Conservation (phyloP, 2,329 filamentous ascomycete species). For the Drechslerella stenobrocha region DNA sequence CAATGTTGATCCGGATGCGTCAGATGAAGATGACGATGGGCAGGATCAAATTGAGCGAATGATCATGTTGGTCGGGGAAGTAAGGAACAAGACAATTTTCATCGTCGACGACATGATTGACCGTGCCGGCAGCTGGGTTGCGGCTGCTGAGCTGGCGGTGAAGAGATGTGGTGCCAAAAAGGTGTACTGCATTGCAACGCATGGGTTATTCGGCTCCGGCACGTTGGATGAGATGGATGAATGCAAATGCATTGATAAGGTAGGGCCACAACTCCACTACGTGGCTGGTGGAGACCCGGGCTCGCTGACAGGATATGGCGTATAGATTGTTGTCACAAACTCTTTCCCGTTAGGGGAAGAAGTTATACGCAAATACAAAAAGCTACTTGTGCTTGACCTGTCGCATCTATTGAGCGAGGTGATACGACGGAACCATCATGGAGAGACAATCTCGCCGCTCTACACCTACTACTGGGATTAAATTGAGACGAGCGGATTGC, state of each 20-base stretch:
- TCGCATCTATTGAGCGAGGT: slow-evolving; percentile 86
- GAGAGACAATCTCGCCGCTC: slow-evolving; percentile 62
- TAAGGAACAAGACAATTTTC: slow-evolving; percentile 82
- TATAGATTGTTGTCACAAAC: slow-evolving; percentile 84
- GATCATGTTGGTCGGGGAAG: slow-evolving; percentile 96
- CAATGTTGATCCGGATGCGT: slow-evolving; percentile 79
- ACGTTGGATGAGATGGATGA: slow-evolving; percentile 85
- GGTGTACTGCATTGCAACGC: slow-evolving; percentile 96
- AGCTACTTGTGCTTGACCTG: slow-evolving; percentile 86
- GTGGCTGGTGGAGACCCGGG: neutral
- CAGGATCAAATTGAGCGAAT: slow-evolving; percentile 84
- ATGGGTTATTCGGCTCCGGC: slow-evolving; percentile 89
- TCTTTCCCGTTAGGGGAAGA: slow-evolving; percentile 87
- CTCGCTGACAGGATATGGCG: neutral
- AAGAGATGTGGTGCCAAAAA: slow-evolving; percentile 89
- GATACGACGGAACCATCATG: slow-evolving; percentile 94
- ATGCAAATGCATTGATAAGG: slow-evolving; percentile 85
- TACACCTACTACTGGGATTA: slow-evolving; percentile 45
- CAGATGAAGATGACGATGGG: slow-evolving; percentile 92
- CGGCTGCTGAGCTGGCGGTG: slow-evolving; percentile 91
- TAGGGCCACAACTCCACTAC: neutral
- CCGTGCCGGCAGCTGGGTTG: slow-evolving; percentile 94
- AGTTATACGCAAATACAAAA: slow-evolving; percentile 70
- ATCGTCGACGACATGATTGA: slow-evolving; percentile 99
- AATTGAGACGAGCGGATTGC: neutral